Evolutionary conservation across 768 basidiomycete species (phyloP).

Genomic region (Mycena indigotica): DNA sequence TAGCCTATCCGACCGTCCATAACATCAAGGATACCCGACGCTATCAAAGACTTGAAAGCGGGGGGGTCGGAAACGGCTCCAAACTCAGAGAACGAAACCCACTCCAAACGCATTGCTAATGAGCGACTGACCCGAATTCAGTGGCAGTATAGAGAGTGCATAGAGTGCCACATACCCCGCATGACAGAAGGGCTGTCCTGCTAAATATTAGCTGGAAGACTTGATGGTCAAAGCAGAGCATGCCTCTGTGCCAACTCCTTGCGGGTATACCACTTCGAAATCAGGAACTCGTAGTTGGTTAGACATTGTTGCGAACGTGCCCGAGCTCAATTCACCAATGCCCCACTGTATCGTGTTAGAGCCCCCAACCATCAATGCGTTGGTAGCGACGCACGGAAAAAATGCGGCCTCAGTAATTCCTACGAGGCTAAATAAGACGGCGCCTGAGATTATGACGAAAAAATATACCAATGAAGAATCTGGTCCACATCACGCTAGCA

Average conservation of each 20-base stretch:
- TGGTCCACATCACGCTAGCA: slow-evolving; percentile 60
- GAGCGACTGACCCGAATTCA: slow-evolving; percentile 38
- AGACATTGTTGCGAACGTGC: neutral
- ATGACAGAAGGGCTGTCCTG: slow-evolving; percentile 65
- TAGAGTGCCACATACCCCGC: slow-evolving; percentile 44
- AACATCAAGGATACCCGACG: slow-evolving; percentile 69
- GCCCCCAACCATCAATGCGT: neutral
- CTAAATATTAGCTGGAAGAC: neutral
- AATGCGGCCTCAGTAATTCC: slow-evolving; percentile 51
- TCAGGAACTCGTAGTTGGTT: slow-evolving; percentile 38
- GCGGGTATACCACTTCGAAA: slow-evolving; percentile 75
- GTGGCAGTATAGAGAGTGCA: neutral
- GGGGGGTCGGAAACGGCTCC: neutral
- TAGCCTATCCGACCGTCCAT: slow-evolving; percentile 73
- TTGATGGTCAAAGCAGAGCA: neutral
- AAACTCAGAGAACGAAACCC: neutral
- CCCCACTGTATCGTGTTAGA: slow-evolving; percentile 6
- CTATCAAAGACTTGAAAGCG: slow-evolving; percentile 53
- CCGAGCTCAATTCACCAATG: slow-evolving; percentile 1
- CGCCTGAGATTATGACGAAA: too few relatives aligned
- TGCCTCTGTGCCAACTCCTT: slow-evolving; percentile 61
- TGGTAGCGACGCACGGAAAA: slow-evolving; percentile 48
- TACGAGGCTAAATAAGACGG: too few relatives aligned
- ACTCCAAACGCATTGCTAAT: slow-evolving; percentile 80
- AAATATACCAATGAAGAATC: slow-evolving; percentile 69